phyloP scores from a whole-genome alignment of 441 rosid genomes.

The California macrophylla region DNA sequence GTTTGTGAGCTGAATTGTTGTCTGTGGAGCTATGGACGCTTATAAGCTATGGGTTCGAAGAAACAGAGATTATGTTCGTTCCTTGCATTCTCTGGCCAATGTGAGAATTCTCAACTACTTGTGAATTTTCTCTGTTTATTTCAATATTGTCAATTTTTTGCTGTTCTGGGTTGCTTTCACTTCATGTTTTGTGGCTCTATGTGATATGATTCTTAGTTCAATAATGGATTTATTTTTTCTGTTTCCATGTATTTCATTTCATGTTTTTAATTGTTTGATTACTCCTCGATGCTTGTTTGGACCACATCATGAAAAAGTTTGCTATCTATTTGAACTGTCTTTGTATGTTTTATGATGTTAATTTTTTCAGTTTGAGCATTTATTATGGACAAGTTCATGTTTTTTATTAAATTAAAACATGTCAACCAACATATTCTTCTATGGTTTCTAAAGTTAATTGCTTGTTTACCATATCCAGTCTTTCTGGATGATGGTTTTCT shows the following conservation, averaged over 20 bases:
- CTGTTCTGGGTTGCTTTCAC: neutral
- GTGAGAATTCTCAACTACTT: constrained; percentile 32
- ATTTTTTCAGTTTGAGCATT: too few relatives aligned
- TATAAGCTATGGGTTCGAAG: constrained; percentile 86
- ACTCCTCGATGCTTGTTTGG: too few relatives aligned
- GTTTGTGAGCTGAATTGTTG: neutral
- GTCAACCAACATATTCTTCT: too few relatives aligned
- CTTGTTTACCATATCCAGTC: neutral
- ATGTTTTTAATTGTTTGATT: too few relatives aligned
- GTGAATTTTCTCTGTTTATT: neutral
- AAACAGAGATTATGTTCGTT: constrained; percentile 74
- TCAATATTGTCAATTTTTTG: neutral
- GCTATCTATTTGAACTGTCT: too few relatives aligned
- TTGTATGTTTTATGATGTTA: too few relatives aligned
- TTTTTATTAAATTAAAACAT: too few relatives aligned
- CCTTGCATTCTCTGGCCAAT: constrained; percentile 83
- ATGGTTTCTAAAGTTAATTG: neutral
- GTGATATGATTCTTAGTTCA: neutral
- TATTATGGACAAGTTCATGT: too few relatives aligned
- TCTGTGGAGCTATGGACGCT: constrained; percentile 53
- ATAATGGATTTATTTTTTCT: neutral
- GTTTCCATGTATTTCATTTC: neutral
- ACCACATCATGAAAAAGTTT: too few relatives aligned
- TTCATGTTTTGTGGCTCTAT: neutral
- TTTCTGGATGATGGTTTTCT: neutral